These are phyloP conservation scores for Metschnikowia santaceciliae DNA, from an alignment of 805 yeast genomes.

Conservation along the genomic window DNA sequence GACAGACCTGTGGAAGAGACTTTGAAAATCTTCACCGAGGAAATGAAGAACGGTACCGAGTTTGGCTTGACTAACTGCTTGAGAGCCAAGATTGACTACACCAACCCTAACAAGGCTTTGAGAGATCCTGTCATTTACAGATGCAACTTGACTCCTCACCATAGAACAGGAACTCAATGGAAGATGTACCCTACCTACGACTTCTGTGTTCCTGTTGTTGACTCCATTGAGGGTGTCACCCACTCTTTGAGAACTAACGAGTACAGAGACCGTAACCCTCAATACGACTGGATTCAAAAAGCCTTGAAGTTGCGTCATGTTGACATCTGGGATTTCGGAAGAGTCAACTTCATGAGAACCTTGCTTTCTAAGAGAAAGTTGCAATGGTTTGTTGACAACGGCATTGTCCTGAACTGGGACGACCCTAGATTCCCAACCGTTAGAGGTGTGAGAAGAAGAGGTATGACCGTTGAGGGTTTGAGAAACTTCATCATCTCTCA, in stretches of 20 bases:
- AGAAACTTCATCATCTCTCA: conserved; percentile 89
- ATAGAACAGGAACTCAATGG: conserved; percentile 91
- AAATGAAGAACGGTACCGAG: conserved; percentile 92
- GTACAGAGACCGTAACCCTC: conserved; percentile 98
- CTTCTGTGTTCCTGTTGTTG: conserved; percentile 97
- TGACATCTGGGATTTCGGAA: conserved; percentile 95
- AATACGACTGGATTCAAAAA: conserved; percentile 92
- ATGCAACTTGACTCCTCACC: conserved; percentile 96
- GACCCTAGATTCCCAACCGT: conserved; percentile 99
- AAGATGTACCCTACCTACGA: conserved; percentile 98
- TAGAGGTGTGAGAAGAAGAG: conserved; percentile 98
- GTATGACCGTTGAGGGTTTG: conserved; percentile 98
- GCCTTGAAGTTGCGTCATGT: conserved; percentile 84
- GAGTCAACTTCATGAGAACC: conserved; percentile 96
- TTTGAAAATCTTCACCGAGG: conserved; percentile 77
- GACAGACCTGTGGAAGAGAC: conserved; percentile 92
- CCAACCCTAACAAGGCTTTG: conserved; percentile 87
- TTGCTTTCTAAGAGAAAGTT: conserved; percentile 93
- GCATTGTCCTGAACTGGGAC: conserved; percentile 89
- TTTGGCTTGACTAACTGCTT: conserved; percentile 88
- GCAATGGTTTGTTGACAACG: conserved; percentile 98
- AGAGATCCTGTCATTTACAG: conserved; percentile 98
- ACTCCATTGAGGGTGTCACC: conserved; percentile 93
- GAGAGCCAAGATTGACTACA: conserved; percentile 94
- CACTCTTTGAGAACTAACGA: conserved; percentile 98